Percentiles rank a stretch among this genome's conserved stretches.
Evolutionary conservation across 352 stramenopile genomes (phyloP).

Genomic region (Pythium pyrilobum): DNA sequence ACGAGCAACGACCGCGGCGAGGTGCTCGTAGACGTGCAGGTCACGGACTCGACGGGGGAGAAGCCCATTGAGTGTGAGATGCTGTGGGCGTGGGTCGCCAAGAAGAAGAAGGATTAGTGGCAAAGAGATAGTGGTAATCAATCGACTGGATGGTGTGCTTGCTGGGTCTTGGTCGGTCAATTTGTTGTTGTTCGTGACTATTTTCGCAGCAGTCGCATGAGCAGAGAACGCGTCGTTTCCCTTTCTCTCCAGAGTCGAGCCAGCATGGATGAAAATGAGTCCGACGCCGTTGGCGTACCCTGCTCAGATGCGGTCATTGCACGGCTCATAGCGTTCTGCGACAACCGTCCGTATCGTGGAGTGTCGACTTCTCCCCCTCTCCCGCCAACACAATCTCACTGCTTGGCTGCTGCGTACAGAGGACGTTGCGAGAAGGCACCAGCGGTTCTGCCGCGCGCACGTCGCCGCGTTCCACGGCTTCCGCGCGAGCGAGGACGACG

Average conservation of each 20-base stretch:
- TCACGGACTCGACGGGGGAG: conserved; percentile 69
- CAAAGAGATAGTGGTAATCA: background rate
- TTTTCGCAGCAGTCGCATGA: too few species aligned
- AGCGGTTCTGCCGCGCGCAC: conserved; percentile 19
- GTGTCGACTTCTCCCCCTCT: too few species aligned
- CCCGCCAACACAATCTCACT: too few species aligned
- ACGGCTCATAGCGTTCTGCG: conserved; percentile 8
- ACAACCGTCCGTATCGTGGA: background rate
- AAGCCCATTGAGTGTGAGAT: conserved; percentile 81
- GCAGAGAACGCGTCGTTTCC: too few species aligned
- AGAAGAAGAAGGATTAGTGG: conserved; percentile 33
- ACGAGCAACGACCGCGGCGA: conserved; percentile 65
- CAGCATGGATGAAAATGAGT: too few species aligned
- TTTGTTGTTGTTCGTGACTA: too few species aligned
- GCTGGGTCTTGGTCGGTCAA: too few species aligned
- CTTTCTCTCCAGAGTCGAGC: too few species aligned
- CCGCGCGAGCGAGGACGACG: conserved; percentile 20
- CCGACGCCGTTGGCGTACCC: conserved; percentile 1
- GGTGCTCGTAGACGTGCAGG: conserved; percentile 57
- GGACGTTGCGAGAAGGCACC: conserved; percentile 2
- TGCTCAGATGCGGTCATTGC: conserved; percentile 3
- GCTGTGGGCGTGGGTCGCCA: conserved; percentile 81
- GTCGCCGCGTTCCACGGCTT: conserved; percentile 30
- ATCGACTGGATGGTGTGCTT: too few species aligned
- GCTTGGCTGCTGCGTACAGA: background rate